These are phyloP conservation scores for Crithidia mellificae DNA, from an alignment of 208 protist genomes.

Conservation along the genomic window DNA sequence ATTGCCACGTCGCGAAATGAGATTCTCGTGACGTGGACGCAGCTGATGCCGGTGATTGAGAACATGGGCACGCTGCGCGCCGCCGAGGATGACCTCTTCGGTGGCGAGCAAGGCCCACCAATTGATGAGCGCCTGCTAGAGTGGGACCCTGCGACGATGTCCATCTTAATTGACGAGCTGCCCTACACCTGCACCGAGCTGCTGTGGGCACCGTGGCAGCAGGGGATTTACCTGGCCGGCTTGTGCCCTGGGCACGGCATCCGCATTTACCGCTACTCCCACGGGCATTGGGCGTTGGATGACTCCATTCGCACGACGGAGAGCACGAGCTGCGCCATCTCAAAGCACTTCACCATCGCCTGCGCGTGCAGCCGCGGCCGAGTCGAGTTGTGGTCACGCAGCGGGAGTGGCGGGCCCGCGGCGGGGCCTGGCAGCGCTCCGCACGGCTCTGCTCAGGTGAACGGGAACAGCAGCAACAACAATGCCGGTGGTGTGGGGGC, in stretches of 20 bases:
- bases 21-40: constrained; percentile 69
- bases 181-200: constrained; percentile 66
- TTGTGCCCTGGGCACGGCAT: constrained; percentile 60
- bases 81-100: constrained; percentile 33
- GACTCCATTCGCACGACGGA: constrained; percentile 49
- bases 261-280: constrained; percentile 78
- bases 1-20: constrained; percentile 77
- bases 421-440: neutral
- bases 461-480: neutral
- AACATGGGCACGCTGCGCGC: constrained; percentile 29
- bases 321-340: constrained; percentile 64
- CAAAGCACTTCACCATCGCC: constrained; percentile 68
- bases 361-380: constrained; percentile 54
- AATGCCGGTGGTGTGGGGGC: neutral
- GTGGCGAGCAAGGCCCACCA: constrained; percentile 16
- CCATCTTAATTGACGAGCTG: constrained; percentile 60
- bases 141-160: constrained; percentile 60
- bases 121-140: constrained; percentile 47
- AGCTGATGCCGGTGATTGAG: constrained; percentile 58
- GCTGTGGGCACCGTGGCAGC: constrained; percentile 84
- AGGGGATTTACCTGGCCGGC: constrained; percentile 72
- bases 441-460: too few species aligned
- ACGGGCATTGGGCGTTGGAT: constrained; percentile 76
- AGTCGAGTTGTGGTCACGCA: constrained; percentile 49
- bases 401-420: neutral